A percentile compares a stretch with the other conserved stretches of the same genome.
Evolutionary conservation across 2,329 filamentous ascomycete species (phyloP).

Genomic region (Sclerotinia glacialis): DNA sequence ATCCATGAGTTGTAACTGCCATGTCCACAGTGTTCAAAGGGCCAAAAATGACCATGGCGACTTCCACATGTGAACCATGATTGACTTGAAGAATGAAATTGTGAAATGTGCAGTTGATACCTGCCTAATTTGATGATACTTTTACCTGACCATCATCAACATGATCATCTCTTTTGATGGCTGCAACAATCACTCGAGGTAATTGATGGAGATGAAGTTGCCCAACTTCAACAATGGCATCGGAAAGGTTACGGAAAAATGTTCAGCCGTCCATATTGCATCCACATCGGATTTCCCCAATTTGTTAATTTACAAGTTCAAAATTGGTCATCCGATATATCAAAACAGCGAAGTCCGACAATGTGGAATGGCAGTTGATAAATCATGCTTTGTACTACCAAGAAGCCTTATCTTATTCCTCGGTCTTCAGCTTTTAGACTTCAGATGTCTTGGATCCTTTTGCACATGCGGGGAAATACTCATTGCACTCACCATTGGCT

Average conservation of each 20-base stretch:
- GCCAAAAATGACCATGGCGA: not conserved
- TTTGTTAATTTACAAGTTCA: not conserved
- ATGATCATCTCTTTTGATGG: not conserved
- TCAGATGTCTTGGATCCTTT: not conserved
- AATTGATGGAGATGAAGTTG: not conserved
- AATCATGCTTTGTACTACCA: not conserved
- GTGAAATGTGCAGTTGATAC: too few species aligned
- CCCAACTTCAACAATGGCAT: too few species aligned
- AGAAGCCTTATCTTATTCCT: not conserved
- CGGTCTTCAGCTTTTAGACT: not conserved
- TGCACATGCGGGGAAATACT: too few species aligned
- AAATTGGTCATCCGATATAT: not conserved
- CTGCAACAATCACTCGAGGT: not conserved
- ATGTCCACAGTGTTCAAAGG: not conserved
- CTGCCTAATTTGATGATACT: rapidly evolving
- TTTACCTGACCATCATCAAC: not conserved
- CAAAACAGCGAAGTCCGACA: not conserved
- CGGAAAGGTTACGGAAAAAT: not conserved
- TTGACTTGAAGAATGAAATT: not conserved
- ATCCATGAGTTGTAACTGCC: not conserved
- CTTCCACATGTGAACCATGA: slow-evolving; percentile 2
- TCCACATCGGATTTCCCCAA: not conserved
- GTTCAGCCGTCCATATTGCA: not conserved
- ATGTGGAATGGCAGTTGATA: too few species aligned
- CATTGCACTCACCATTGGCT: not conserved